These are phyloP conservation scores for Acrodontium crateriforme DNA, from an alignment of 2,329 filamentous ascomycete species.

Conservation along the genomic window DNA sequence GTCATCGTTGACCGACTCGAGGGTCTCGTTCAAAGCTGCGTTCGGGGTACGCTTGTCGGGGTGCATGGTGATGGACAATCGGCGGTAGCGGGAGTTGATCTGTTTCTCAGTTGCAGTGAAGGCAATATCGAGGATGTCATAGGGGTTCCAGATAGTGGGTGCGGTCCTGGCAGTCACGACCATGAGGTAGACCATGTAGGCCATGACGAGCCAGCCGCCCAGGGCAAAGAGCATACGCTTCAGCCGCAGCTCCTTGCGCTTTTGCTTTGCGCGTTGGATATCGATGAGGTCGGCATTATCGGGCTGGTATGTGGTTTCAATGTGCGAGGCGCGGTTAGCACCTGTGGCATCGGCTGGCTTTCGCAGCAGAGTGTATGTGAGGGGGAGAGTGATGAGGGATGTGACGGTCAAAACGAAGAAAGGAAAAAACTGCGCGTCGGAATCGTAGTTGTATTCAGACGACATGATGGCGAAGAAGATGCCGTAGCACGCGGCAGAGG, in stretches of 20 bases:
- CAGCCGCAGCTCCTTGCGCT: constrained; percentile 75
- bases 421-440: constrained; percentile 96
- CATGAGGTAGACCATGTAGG: constrained; percentile 85
- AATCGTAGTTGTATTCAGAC: constrained; percentile 96
- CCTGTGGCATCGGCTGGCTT: constrained; percentile 62
- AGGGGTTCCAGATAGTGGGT: constrained; percentile 87
- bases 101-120: constrained; percentile 74
- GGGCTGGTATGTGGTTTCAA: constrained; percentile 68
- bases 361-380: constrained; percentile 72
- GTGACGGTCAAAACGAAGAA: constrained; percentile 93
- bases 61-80: constrained; percentile 72
- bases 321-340: constrained; percentile 67
- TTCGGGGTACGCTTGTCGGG: constrained; percentile 87
- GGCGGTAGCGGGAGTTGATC: constrained; percentile 85
- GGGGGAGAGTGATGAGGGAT: constrained; percentile 69
- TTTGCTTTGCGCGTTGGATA: constrained; percentile 68
- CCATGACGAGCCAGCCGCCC: constrained; percentile 70
- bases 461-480: constrained; percentile 72
- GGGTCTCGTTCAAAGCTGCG: constrained; percentile 73
- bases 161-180: constrained; percentile 56
- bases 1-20: constrained; percentile 67
- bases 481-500: too few relatives aligned
- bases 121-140: constrained; percentile 79
- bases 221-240: constrained; percentile 70
- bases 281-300: constrained; percentile 75